Base-by-base conservation (phyloP, 1,284 basidiomycete species). In the Cutaneotrichosporon sp. region DNA sequence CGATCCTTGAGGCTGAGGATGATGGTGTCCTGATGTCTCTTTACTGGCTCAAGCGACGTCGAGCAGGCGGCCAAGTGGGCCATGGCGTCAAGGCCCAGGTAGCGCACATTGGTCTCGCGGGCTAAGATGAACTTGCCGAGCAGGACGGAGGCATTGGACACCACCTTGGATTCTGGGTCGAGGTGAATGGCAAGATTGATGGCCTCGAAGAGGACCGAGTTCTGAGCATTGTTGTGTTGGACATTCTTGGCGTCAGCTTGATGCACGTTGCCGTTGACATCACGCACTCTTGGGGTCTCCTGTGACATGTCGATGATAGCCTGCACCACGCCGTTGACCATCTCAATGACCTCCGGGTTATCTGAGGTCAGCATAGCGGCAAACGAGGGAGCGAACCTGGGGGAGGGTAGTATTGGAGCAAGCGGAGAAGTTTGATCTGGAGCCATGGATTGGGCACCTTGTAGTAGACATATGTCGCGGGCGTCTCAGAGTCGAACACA, bases 191-290 rank as follows among this genome's bases (percentile, higher is more conserved):
- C 95, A 53, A 99, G 88, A 70, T 94, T 87, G 76, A 99, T 99
- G 7, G 96, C 96, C 81, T 99, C 97, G 73, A 99, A 99, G 10
- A 99, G 85, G n/a, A 99, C 88, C 4, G 97, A 91, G 76, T 98
- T 95, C 76, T 97, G 94, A 13, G 96, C 97, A 73, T 99, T 99
- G 79, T 97, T 97, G 77, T 99, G 97, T 76, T 99, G 97, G 14
- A 98, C 91, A 72, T 98, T 98, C 71, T 46, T 92, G 63, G 26
- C 22, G 60, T 70, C 52, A 71, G 65, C 62, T 56, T 6, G 16
- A 34, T 46, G 22, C 5, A 51, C 22, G 11, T 51, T 14, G 26
- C 30, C 51, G 31, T 31, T 31, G 18, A n/a, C 51, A 34, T 34
- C 9, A 52, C 74, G 50, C 46, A 78, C 76, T 62, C 73, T 86